Conservation (phyloP, 2,329 filamentous ascomycete species). For the Trichoderma koningiopsis region DNA sequence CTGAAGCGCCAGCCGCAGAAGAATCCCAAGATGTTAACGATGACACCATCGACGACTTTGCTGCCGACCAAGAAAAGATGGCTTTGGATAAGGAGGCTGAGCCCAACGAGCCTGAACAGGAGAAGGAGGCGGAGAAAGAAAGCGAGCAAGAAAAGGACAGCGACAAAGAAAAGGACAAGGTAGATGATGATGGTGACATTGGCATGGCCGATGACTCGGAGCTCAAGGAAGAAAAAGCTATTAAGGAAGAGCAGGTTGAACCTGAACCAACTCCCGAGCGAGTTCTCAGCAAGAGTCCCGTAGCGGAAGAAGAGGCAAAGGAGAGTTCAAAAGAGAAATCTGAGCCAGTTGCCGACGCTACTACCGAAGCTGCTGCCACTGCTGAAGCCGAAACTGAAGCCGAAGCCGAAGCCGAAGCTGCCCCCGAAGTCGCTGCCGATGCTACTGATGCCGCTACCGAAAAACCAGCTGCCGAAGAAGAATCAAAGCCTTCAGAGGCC, state of each 20-base stretch:
- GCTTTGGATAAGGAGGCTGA: conserved; percentile 23
- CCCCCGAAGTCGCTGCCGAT: background rate
- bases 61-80: conserved; percentile 35
- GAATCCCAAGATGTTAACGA: conserved; percentile 44
- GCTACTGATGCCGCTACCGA: background rate
- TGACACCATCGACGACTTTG: conserved; percentile 50
- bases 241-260: conserved; percentile 47
- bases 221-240: conserved; percentile 37
- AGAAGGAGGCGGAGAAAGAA: background rate
- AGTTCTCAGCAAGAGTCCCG: conserved; percentile 32
- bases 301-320: conserved; percentile 25
- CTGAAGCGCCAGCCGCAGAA: conserved; percentile 35
- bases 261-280: conserved; percentile 38
- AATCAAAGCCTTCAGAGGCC: conserved; percentile 27
- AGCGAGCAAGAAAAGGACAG: background rate
- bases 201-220: conserved; percentile 52
- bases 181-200: conserved; percentile 54
- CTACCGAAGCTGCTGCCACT: background rate
- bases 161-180: conserved; percentile 35
- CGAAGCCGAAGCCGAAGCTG: background rate
- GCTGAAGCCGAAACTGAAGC: background rate
- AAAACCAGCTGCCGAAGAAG: background rate
- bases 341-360: conserved; percentile 23
- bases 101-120: conserved; percentile 16
- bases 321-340: conserved; percentile 31